Evolutionary conservation across 306 rosid species (phyloP).

Genomic region (Trifolium repens): DNA sequence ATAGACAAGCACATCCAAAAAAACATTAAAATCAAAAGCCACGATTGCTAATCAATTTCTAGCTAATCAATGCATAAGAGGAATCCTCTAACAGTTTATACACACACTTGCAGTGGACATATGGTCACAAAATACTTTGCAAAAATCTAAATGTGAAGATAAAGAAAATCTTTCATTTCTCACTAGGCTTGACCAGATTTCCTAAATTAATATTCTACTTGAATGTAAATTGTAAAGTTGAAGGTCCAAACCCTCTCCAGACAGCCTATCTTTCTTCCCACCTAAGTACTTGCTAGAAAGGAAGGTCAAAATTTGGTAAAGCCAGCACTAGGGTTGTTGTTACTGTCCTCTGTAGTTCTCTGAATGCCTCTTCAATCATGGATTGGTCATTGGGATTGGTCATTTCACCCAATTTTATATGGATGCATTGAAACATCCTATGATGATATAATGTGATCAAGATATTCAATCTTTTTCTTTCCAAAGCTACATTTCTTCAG

Average conservation of each 20-base stretch:
- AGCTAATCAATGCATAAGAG: neutral
- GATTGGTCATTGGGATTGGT: no score
- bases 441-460: no score
- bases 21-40: neutral
- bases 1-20: neutral
- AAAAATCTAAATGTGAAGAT: constrained; percentile 5
- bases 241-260: neutral
- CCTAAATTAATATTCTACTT: neutral
- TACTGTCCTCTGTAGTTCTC: no score
- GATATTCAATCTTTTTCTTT: no score
- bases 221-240: constrained; percentile 8
- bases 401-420: no score
- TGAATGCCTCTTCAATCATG: no score
- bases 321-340: no score
- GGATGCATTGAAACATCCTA: no score
- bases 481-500: no score
- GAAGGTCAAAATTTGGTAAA: no score
- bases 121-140: neutral
- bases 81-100: constrained; percentile 6
- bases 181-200: neutral
- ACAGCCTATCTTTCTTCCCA: neutral
- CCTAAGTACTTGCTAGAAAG: neutral
- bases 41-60: neutral
- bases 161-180: neutral
- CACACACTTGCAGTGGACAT: neutral